Base-by-base conservation (phyloP, 2,329 filamentous ascomycete genomes). In the Didymella pinodella region DNA sequence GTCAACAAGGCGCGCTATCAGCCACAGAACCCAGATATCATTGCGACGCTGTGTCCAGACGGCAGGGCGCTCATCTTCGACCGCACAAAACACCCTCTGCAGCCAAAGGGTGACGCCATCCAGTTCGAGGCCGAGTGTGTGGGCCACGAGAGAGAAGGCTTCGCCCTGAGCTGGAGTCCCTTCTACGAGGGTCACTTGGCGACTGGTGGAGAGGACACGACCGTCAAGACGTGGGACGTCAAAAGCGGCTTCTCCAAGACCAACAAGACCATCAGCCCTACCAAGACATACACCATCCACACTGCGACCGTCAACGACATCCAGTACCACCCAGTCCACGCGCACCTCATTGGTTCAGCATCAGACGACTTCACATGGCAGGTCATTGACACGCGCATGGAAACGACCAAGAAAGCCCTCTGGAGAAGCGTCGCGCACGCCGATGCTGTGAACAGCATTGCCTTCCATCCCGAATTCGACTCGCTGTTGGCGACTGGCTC, bases 1-100 rank as follows among this genome's bases (percentile, higher is more conserved):
- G 93, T 99, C 75, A 99, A 99, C 84, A 99, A 98, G 82, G 96
- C 95, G 16, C 89, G 95, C 67, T 98, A 98, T 75, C 93, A 97
- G 79, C 95, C 95, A 12, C 94, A 98, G 77, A 99, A 99, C 73
- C 93, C 94, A 5, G 93, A 99, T 72, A 88, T 99, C 57, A 96
- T 99, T 70, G 95, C 95, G 3, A 97, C 95, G 0, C 89, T 97
- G 79, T 93, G 92, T 65, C 87, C 92, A 7, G 91, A 97, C 75
- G 91, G 92, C 63, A 90, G 88, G 66, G 91, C 97, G 41, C 88
- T 98, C 76, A 88, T 99, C 67, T 99, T 96, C 80, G 95, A 99
- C 80, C 89, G 94, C 66, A 96, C 94, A 52, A 98, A 97, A 84
- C 94, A 98, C 76, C 89, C 90, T 48, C 87, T 89, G 55, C 82